Evolutionary conservation across 345 rosid genomes (phyloP).

Genomic region (Camelina neglecta): DNA sequence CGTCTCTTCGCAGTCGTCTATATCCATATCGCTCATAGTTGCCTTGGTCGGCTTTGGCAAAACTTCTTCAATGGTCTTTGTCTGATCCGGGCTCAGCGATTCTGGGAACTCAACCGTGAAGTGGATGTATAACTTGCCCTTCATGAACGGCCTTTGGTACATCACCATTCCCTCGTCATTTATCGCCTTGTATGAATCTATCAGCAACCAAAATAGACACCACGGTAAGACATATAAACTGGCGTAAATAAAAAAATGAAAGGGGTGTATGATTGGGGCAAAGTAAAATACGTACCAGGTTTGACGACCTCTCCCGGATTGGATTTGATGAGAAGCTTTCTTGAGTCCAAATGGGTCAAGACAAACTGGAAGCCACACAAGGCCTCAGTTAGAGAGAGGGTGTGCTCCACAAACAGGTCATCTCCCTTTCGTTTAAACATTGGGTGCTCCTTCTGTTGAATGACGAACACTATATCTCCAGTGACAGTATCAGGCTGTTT

Average conservation of each 20-base stretch:
- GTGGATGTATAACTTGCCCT: constrained; percentile 88
- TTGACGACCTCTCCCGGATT: constrained; percentile 84
- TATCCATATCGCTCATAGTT: constrained; percentile 71
- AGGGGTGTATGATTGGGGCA: not conserved
- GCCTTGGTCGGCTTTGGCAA: constrained; percentile 57
- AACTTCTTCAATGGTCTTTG: constrained; percentile 66
- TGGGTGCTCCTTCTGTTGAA: constrained; percentile 92
- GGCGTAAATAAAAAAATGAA: not conserved
- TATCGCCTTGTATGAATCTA: constrained; percentile 82
- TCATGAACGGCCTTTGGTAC: constrained; percentile 82
- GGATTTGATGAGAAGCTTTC: constrained; percentile 88
- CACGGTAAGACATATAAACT: not conserved
- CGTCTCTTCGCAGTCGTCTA: constrained; percentile 90
- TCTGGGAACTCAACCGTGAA: constrained; percentile 92
- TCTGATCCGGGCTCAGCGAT: constrained; percentile 67
- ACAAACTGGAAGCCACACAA: constrained; percentile 89
- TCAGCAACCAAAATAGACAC: constrained; percentile 12
- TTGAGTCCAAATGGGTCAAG: constrained; percentile 76
- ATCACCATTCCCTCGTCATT: constrained; percentile 91
- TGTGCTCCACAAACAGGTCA: constrained; percentile 82
- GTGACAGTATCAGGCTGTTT: constrained; percentile 86
- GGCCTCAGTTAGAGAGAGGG: constrained; percentile 81
- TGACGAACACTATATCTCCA: constrained; percentile 83
- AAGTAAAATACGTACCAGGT: constrained; percentile 60
- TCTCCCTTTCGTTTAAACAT: constrained; percentile 86